These are phyloP conservation scores for Ceratocystis lukuohia DNA, from an alignment of 2,329 filamentous ascomycete genomes.

Conservation along the genomic window DNA sequence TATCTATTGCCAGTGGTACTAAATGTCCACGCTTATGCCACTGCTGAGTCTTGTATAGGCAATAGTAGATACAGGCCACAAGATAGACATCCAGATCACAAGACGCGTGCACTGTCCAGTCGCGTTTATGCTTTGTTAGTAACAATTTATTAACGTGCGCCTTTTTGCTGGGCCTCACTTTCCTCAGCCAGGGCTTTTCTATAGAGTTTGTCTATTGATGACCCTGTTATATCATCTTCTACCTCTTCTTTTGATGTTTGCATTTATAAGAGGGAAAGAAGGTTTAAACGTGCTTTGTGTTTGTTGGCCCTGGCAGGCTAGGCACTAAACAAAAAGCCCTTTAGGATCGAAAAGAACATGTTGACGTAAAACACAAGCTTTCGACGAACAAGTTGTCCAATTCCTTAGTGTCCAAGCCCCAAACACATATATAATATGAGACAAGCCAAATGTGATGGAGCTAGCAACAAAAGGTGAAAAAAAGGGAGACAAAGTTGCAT, in stretches of 20 bases:
- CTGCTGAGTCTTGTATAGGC: not conserved
- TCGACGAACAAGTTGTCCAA: not conserved
- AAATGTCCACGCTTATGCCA: not conserved
- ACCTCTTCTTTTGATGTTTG: not conserved
- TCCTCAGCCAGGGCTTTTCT: not conserved
- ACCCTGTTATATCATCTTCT: not conserved
- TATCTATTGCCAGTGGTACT: not conserved
- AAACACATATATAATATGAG: not conserved
- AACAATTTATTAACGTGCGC: not conserved
- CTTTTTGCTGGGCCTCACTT: constrained; percentile 3
- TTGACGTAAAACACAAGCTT: not conserved
- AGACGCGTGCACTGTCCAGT: constrained; percentile 3
- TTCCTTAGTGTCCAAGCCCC: not conserved
- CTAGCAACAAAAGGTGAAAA: not conserved
- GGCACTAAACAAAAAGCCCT: not conserved
- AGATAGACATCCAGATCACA: not conserved
- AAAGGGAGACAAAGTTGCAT: not conserved
- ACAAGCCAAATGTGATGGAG: not conserved
- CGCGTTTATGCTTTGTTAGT: not conserved
- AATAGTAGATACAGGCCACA: not conserved
- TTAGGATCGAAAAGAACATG: not conserved
- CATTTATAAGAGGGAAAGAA: not conserved
- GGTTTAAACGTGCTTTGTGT: not conserved
- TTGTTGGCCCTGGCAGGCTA: not conserved
- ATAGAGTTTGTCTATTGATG: not conserved